phyloP scores from a whole-genome alignment of 2,329 filamentous ascomycete genomes.

The Chaetomium olivaceum region DNA sequence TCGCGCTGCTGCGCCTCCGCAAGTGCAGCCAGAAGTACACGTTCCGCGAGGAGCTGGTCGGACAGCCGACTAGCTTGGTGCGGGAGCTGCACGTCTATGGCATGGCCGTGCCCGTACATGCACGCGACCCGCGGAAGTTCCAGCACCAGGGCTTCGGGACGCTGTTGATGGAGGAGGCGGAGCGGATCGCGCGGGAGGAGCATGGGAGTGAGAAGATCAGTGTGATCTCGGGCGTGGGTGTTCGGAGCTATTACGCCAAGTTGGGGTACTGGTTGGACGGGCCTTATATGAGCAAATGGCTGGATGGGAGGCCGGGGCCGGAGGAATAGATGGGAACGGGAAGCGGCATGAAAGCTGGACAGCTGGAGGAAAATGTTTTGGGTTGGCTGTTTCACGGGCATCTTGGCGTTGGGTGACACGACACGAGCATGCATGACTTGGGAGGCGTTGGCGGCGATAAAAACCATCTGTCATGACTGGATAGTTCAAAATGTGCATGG shows the following conservation, averaged over 20 bases:
- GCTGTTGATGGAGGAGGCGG: constrained; percentile 94
- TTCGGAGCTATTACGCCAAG: constrained; percentile 90
- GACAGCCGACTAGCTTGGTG: constrained; percentile 87
- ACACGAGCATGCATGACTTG: neutral
- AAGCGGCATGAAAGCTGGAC: neutral
- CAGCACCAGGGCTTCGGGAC: constrained; percentile 98
- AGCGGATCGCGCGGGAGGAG: constrained; percentile 90
- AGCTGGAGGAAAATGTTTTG: neutral
- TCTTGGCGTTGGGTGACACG: neutral
- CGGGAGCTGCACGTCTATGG: constrained; percentile 96
- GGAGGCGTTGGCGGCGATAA: neutral
- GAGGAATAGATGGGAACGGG: constrained; percentile 10
- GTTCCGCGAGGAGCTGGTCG: constrained; percentile 81
- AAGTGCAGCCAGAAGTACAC: constrained; percentile 93
- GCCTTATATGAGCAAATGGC: constrained; percentile 74
- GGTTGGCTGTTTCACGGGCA: neutral
- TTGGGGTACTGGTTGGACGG: constrained; percentile 93
- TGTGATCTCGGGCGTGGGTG: constrained; percentile 96
- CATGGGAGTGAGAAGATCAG: constrained; percentile 93
- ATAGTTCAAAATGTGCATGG: neutral
- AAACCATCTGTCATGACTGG: neutral
- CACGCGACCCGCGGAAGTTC: constrained; percentile 91
- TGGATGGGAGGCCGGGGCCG: constrained; percentile 49
- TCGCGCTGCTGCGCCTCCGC: constrained; percentile 81
- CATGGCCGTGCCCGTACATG: constrained; percentile 95